Base-by-base conservation (phyloP, 441 rosid species). In the Jatropha multifida region DNA sequence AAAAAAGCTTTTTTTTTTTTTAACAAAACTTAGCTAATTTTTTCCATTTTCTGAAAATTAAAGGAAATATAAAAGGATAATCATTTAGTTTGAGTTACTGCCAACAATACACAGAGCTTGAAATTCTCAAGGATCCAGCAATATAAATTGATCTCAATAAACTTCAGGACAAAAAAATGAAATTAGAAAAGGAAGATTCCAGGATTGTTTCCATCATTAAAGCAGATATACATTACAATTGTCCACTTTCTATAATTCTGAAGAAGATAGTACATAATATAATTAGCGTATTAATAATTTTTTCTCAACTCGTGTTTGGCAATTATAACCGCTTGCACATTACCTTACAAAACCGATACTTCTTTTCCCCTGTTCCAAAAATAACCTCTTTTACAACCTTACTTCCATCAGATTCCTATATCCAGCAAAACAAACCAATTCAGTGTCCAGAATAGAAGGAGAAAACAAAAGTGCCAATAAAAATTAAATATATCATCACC, bases 331-430 rank as follows among this genome's bases (percentile, higher is more conserved):
- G 68, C 40, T 65, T 56, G 44, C 7, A 9, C 18, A 58, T 78
- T 87, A 94, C 98, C 98, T 94, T 94, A 81, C 97, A 92, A 46
- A 58, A 92, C 46, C 95, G 91, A 74, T 86, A 94, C 80, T 81
- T 92, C 83, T 85, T 92, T 41, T 74, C 81, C 74, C 96, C 91
- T 8, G 92, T 89, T 82, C 92, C 90, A 72, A 73, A 90, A 67
- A 94, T 90, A 77, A 88, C 69, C 40, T 91, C 91, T 1, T 90
- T 89, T 61, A 92, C 90, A 65, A 94, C 90, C 85, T 91, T 90
- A 55, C 79, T 52, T 73, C 89, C 97, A 88, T 88, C 90, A 61
- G 88, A 80, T 75, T 90, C 96, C 97, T 92, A 78, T 65, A 52
- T 52, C 70, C 73, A 49, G 41, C 7, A 41, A 69, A 42, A 63